Conservation (phyloP, 2,329 filamentous ascomycete species). For the Diatrype stigma region DNA sequence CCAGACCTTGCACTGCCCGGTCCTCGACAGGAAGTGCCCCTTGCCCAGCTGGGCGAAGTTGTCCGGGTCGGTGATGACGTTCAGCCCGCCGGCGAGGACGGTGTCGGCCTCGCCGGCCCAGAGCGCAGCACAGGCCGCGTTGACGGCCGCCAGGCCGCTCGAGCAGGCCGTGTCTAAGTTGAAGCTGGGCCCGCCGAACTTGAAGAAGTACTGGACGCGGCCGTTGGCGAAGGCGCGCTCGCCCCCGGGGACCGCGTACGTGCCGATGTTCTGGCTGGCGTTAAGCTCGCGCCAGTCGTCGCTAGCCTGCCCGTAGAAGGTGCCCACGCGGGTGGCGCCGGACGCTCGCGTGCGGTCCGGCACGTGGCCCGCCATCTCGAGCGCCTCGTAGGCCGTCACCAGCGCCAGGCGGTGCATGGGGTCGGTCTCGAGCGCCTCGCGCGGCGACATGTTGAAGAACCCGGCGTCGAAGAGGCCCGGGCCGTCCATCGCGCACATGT, state of each 20-base stretch:
- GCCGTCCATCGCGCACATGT: conserved; percentile 11
- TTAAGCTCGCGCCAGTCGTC: conserved; percentile 57
- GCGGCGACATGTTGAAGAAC: conserved; percentile 19
- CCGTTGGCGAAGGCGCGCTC: conserved; percentile 31
- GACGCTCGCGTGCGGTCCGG: conserved; percentile 8
- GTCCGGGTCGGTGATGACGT: conserved; percentile 47
- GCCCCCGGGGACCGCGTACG: conserved; percentile 32
- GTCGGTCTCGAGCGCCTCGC: conserved; percentile 41
- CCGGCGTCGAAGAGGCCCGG: conserved; percentile 13
- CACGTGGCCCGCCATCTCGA: conserved; percentile 54
- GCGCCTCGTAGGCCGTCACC: conserved; percentile 61
- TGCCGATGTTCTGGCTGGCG: conserved; percentile 52
- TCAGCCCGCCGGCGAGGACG: conserved; percentile 36
- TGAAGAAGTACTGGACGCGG: conserved; percentile 31
- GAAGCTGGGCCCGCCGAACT: conserved; percentile 25
- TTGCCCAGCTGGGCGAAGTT: conserved; percentile 58
- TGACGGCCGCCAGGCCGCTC: conserved; percentile 15
- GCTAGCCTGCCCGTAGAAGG: conserved; percentile 13
- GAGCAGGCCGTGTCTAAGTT: conserved; percentile 28
- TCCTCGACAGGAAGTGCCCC: conserved; percentile 47
- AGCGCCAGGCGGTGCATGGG: conserved; percentile 62
- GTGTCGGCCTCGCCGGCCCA: conserved; percentile 61
- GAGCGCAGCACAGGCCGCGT: conserved; percentile 49
- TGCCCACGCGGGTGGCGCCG: conserved; percentile 7
- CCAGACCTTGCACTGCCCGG: conserved; percentile 13